phyloP scores from a whole-genome alignment of 345 rosid species.

The Ceriops zippeliana region DNA sequence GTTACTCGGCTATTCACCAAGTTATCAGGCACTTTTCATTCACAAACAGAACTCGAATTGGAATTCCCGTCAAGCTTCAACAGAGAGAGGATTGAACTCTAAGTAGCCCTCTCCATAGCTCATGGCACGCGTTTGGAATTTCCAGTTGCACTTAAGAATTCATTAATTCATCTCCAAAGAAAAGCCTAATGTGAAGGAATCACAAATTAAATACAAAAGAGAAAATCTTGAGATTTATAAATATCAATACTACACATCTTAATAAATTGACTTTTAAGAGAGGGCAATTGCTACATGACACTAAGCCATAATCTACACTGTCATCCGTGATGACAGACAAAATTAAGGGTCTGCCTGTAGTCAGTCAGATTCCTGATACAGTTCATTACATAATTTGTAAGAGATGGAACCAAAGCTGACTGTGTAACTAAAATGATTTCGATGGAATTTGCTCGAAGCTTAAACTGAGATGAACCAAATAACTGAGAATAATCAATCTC shows the following conservation, averaged over 20 bases:
- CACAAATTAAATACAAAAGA: no score
- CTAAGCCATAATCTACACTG: slow-evolving; percentile 15
- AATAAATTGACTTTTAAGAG: no score
- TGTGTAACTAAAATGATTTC: no score
- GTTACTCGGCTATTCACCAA: no score
- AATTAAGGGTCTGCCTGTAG: slow-evolving; percentile 45
- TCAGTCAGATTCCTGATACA: slow-evolving; percentile 61
- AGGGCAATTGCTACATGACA: no score
- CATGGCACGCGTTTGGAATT: slow-evolving; percentile 68
- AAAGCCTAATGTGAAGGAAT: slow-evolving; percentile 11
- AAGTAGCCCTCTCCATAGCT: slow-evolving; percentile 72
- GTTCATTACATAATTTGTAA: slow-evolving; percentile 78
- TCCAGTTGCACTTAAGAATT: slow-evolving; percentile 71
- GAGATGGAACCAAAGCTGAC: slow-evolving; percentile 35
- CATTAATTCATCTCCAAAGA: slow-evolving; percentile 62
- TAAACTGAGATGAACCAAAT: no score
- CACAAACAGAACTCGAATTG: slow-evolving; percentile 37
- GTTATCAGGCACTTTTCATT: no score
- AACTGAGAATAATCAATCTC: no score
- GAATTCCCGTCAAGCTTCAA: slow-evolving; percentile 60
- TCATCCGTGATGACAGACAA: slow-evolving; percentile 56
- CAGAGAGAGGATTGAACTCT: slow-evolving; percentile 61
- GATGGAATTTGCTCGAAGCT: no score
- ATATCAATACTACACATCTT: no score
- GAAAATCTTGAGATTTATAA: no score